A percentile compares a stretch with the other conserved stretches of the same genome.
These are phyloP conservation scores for Yueomyces sinensis DNA, from an alignment of 805 yeast species.

Conservation along the genomic window DNA sequence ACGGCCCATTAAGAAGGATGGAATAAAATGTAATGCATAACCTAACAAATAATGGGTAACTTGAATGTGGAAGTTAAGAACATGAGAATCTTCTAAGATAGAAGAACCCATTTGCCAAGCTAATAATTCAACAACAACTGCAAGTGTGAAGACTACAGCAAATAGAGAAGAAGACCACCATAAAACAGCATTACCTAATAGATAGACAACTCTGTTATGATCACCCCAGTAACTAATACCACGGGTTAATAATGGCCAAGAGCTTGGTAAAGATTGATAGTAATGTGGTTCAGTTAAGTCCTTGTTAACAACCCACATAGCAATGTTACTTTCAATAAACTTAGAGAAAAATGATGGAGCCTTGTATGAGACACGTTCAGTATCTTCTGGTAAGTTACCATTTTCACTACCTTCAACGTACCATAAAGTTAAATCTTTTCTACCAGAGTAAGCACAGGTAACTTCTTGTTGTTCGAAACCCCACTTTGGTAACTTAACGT, in stretches of 20 bases:
- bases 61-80: slow-evolving; percentile 52
- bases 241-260: slow-evolving; percentile 64
- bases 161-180: slow-evolving; percentile 62
- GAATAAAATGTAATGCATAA: slow-evolving; percentile 61
- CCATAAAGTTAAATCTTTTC: slow-evolving; percentile 50
- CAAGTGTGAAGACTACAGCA: slow-evolving; percentile 35
- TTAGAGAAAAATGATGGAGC: slow-evolving; percentile 42
- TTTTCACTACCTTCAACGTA: slow-evolving; percentile 60
- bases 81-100: slow-evolving; percentile 35
- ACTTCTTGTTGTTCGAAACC: slow-evolving; percentile 80
- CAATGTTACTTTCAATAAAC: slow-evolving; percentile 48
- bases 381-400: slow-evolving; percentile 28
- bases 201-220: slow-evolving; percentile 45
- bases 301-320: slow-evolving; percentile 63
- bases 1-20: slow-evolving; percentile 77
- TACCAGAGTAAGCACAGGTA: slow-evolving; percentile 64
- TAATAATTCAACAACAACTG: slow-evolving; percentile 30
- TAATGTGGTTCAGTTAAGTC: slow-evolving; percentile 55
- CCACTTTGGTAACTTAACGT: slow-evolving; percentile 63
- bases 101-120: slow-evolving; percentile 55
- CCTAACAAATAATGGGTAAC: slow-evolving; percentile 50
- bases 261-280: slow-evolving; percentile 56
- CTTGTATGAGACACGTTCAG: slow-evolving; percentile 42
- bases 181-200: slow-evolving; percentile 61
- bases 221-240: slow-evolving; percentile 68